phyloP scores from a whole-genome alignment of 163 green algal genomes.

The Scenedesmus sp. region DNA sequence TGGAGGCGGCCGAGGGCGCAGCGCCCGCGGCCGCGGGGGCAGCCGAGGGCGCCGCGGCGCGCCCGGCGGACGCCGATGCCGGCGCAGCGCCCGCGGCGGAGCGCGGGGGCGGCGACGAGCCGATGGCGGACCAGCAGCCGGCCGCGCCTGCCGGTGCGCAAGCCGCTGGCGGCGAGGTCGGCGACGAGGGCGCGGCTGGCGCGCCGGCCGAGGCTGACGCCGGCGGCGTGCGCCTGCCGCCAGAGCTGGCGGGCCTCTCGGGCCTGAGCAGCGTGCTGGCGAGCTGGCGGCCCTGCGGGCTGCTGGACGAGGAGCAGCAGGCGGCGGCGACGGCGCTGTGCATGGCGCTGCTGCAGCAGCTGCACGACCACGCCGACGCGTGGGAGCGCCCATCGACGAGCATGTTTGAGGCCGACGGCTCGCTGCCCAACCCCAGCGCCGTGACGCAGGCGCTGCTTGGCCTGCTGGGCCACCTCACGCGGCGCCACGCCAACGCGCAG shows the following conservation, averaged over 20 bases:
- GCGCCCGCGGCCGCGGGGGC: no score
- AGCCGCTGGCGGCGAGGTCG: neutral
- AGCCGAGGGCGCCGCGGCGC: no score
- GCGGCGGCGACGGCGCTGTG: conserved; percentile 61
- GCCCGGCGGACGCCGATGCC: neutral
- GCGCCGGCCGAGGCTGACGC: neutral
- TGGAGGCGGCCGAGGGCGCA: neutral
- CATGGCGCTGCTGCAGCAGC: conserved; percentile 70
- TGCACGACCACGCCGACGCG: conserved; percentile 62
- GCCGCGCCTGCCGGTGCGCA: neutral
- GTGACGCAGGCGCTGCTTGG: conserved; percentile 75
- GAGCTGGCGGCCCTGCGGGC: conserved; percentile 58
- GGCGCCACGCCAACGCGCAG: conserved; percentile 67
- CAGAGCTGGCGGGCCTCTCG: conserved; percentile 6
- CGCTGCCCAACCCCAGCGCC: conserved; percentile 63
- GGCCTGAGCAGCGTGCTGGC: conserved; percentile 31
- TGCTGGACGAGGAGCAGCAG: conserved; percentile 73
- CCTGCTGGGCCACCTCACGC: conserved; percentile 77
- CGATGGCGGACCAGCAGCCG: conserved; percentile 17
- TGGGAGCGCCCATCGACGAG: conserved; percentile 49
- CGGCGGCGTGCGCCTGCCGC: conserved; percentile 6
- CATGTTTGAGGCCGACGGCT: conserved; percentile 29
- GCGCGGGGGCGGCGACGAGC: neutral
- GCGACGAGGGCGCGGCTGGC: neutral
- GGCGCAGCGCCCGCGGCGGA: neutral